Conservation (phyloP, 2,329 filamentous ascomycete species). For the Lachnellula arida region DNA sequence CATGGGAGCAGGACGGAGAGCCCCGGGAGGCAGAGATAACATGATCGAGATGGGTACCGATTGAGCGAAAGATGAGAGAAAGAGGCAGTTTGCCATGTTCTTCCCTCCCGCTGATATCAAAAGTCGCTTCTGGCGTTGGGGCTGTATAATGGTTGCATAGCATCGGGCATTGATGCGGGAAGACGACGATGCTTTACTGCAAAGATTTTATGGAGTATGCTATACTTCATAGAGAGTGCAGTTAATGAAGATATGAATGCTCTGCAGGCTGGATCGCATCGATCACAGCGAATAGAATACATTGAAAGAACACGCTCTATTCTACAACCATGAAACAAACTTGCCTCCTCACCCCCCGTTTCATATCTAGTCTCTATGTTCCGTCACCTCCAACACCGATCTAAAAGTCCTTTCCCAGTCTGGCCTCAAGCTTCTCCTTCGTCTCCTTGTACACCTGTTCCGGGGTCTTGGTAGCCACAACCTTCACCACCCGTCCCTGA, state of each 20-base stretch:
- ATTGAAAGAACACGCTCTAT: slow-evolving; percentile 14
- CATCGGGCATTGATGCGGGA: slow-evolving; percentile 31
- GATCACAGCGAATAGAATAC: slow-evolving; percentile 13
- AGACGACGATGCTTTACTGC: slow-evolving; percentile 11
- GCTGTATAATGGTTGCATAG: slow-evolving; percentile 28
- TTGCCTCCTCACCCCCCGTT: background rate
- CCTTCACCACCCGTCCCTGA: slow-evolving; percentile 73
- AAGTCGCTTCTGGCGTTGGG: slow-evolving; percentile 24
- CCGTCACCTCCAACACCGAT: slow-evolving; percentile 4
- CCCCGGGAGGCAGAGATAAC: slow-evolving; percentile 26
- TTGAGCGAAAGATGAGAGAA: slow-evolving; percentile 15
- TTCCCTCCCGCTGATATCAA: slow-evolving; percentile 9
- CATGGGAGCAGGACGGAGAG: slow-evolving; percentile 41
- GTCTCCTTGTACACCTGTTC: slow-evolving; percentile 57
- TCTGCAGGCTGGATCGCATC: slow-evolving; percentile 4
- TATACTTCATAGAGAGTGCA: background rate
- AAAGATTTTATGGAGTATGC: background rate
- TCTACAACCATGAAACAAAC: slow-evolving; percentile 17
- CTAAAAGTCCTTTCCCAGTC: slow-evolving; percentile 44
- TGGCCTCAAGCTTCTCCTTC: slow-evolving; percentile 44
- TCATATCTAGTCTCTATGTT: background rate
- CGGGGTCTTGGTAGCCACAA: slow-evolving; percentile 65
- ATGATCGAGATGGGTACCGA: slow-evolving; percentile 34
- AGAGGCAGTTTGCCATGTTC: slow-evolving; percentile 1
- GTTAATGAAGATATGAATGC: background rate